Conservation (phyloP, 495 filamentous ascomycete species). For the Podospora pseudocomata region DNA sequence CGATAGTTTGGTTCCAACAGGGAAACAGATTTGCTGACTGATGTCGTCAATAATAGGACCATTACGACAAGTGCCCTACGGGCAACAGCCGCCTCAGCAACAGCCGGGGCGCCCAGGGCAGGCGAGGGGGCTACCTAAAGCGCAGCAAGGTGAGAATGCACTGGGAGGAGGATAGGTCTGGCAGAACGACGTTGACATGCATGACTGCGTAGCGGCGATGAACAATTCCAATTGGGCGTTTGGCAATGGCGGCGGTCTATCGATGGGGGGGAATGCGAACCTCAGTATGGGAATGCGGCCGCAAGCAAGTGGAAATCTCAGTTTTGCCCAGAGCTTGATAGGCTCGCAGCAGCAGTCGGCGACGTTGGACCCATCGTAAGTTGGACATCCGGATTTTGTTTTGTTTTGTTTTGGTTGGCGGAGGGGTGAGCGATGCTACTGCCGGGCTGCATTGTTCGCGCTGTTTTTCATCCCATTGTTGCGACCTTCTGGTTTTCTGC, state of each 20-base stretch:
- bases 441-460: not conserved
- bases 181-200: conserved; percentile 20
- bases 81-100: conserved; percentile 57
- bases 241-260: conserved; percentile 50
- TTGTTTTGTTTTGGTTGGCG: conserved; percentile 7
- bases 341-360: conserved; percentile 68
- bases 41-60: not conserved
- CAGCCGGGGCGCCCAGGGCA: conserved; percentile 61
- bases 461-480: not conserved
- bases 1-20: not conserved
- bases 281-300: conserved; percentile 39
- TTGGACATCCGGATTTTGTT: conserved; percentile 25
- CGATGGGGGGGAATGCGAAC: conserved; percentile 62
- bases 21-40: not conserved
- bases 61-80: conserved; percentile 42
- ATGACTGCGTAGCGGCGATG: conserved; percentile 38
- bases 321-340: conserved; percentile 78
- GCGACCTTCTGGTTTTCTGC: not conserved
- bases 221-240: conserved; percentile 74
- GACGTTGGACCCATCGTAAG: conserved; percentile 78
- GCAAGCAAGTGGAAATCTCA: conserved; percentile 59
- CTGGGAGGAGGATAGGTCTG: not conserved
- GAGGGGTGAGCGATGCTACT: not conserved
- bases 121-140: conserved; percentile 59
- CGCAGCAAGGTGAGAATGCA: conserved; percentile 62